Evolutionary conservation across 805 yeast genomes (phyloP).

Genomic region (Ogataea neopini): DNA sequence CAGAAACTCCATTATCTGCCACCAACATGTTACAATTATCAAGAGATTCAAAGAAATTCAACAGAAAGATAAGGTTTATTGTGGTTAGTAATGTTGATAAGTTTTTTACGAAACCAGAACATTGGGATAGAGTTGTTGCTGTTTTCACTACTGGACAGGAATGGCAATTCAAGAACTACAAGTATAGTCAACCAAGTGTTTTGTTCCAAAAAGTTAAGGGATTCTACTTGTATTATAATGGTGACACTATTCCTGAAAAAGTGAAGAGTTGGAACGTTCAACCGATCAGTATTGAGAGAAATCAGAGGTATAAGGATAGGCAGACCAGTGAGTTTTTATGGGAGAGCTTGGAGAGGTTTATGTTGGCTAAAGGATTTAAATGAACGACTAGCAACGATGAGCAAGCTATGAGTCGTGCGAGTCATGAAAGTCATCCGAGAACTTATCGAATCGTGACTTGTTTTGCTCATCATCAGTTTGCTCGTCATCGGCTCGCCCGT

Average conservation of each 20-base stretch:
- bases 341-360: slow-evolving; percentile 75
- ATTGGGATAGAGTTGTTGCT: slow-evolving; percentile 97
- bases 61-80: slow-evolving; percentile 59
- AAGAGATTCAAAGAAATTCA: slow-evolving; percentile 57
- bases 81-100: slow-evolving; percentile 87
- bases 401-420: no score
- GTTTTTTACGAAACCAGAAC: slow-evolving; percentile 88
- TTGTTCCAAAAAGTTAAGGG: slow-evolving; percentile 86
- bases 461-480: not conserved
- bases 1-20: slow-evolving; percentile 38
- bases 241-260: slow-evolving; percentile 75
- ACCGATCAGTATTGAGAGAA: slow-evolving; percentile 74
- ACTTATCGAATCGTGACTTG: no score
- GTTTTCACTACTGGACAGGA: slow-evolving; percentile 95
- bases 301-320: slow-evolving; percentile 81
- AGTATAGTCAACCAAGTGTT: slow-evolving; percentile 75
- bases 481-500: no score
- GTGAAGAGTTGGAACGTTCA: slow-evolving; percentile 89
- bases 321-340: slow-evolving; percentile 85
- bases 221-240: slow-evolving; percentile 70
- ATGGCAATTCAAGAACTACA: slow-evolving; percentile 93
- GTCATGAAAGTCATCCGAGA: no score
- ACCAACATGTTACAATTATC: slow-evolving; percentile 49
- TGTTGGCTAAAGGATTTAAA: slow-evolving; percentile 65
- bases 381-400: slow-evolving; percentile 8